These are phyloP conservation scores for Strigomonas galati DNA, from an alignment of 208 protist genomes.

Conservation along the genomic window DNA sequence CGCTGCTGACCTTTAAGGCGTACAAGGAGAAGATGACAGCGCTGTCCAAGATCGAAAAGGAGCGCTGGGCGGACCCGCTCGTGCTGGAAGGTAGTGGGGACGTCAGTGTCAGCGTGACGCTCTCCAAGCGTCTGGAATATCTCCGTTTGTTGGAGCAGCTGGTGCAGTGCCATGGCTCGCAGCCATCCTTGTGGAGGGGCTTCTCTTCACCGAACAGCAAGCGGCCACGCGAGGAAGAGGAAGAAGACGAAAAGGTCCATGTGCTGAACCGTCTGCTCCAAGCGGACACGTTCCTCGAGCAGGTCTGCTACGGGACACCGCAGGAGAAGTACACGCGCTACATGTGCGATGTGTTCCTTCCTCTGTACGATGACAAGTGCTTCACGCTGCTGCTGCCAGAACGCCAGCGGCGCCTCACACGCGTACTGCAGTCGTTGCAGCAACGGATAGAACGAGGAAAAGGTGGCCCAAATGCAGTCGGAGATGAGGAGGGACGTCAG, in stretches of 20 bases:
- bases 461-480: not conserved
- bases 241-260: not conserved
- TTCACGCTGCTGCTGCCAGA: conserved; percentile 52
- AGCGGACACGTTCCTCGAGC: not conserved
- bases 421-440: conserved; percentile 32
- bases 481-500: not conserved
- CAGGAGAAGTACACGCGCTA: conserved; percentile 3
- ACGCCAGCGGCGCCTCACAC: conserved; percentile 44
- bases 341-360: conserved; percentile 31
- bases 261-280: not conserved
- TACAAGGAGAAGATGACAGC: not conserved
- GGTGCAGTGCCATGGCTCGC: not conserved
- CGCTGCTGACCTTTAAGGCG: conserved; percentile 4
- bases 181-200: no score
- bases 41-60: not conserved
- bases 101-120: not conserved
- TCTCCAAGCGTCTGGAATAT: not conserved
- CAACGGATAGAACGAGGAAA: not conserved
- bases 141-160: not conserved
- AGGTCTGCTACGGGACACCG: not conserved
- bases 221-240: not conserved
- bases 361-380: conserved; percentile 55
- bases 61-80: not conserved
- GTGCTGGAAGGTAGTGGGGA: not conserved
- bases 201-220: no score